Base-by-base conservation (phyloP, 2,329 filamentous ascomycete species). In the Colletotrichum eleusines region DNA sequence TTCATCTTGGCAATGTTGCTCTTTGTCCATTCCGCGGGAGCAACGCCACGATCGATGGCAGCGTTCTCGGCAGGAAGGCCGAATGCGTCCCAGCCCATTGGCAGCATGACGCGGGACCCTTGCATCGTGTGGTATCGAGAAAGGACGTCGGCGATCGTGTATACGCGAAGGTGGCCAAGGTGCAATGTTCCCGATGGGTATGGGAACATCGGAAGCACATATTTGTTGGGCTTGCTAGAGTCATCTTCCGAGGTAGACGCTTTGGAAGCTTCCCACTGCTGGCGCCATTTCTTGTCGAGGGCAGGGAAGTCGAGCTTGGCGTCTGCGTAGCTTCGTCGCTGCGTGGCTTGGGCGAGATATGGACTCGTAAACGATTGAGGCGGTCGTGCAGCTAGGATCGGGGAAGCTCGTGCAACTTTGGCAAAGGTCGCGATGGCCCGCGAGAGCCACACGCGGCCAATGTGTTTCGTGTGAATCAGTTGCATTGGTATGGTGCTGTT, bases 21-120 rank as follows among this genome's bases (percentile, higher is more conserved):
- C 76, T 85, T 87, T 0, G 94, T 97, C 94, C 94, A 97, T 9
- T 84, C 85, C 9, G 88, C 91, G 1, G 94, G 94, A 76, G 93
- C 89, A 71, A 95, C 86, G 16, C 93, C 93, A 72, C 92, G 85
- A 81, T 97, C 93, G 68, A 97, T 92, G 11, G 94, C 94, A 23
- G 94, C 94, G 82, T 97, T 97, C 80, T 97, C 94, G 53, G 94
- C 94, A 14, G 94, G 94, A 66, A 97, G 83, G 2, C 94, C 94
- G 81, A 97, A 97, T 6, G 94, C 93, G 84, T 97, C 94, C 94
- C 94, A 97, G 14, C 94, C 94, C 87, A 97, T 97, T n/a, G 94
- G 94, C 73, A 97, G 88, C 63, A 97, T 81, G 40, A 97, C 93
- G 66, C 92, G 82, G 74, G 90, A 86, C 20, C 94, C 94, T 74